Base-by-base conservation (phyloP, 768 basidiomycete species). In the Crassisporium funariophilum region DNA sequence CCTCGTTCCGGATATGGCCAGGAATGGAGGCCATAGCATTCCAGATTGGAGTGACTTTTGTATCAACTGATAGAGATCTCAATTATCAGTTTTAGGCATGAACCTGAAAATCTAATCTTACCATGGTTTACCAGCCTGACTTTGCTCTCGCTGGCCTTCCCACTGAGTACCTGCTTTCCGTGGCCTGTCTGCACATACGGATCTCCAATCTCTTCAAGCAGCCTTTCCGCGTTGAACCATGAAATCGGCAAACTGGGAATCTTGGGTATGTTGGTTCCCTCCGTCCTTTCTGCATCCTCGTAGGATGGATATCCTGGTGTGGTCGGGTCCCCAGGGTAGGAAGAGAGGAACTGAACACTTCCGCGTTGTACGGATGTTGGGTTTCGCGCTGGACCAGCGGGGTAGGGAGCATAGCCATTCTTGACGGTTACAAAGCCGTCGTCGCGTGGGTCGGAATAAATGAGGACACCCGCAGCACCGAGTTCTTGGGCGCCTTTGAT, bases 201-300 rank as follows among this genome's bases (percentile, higher is more conserved):
- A 12, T 68, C 67, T 4, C 65, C 72, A 31, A 82, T 76, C 54
- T 81, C 80, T 47, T 79, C 72, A 7, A 93, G 69, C 6, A 94
- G 68, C 13, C 77, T 74, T 50, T 84, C 66, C 0, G 91, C 94
- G 59, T 94, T 95, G 36, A 74, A 68, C 85, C 90, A 95, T 0
- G 88, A 91, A 53, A 97, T 81, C 1, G 95, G 95, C n/a, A 98
- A 66, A 58, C 90, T 92, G 1, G 91, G 90, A 50, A 93, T 92
- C 13, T 60, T 64, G 2, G 90, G 88, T 27, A 86, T 78, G 54
- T 85, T 89, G 34, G 64, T 68, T 17, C 72, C 80, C 15, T 79
- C 76, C 10, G 50, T 70, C 37, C 88, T 78, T 10, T 86, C 84
- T 29, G 82, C 81, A 58, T 93, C 83, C 61, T 83, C 78, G 64